Percentiles rank a stretch among this genome's conserved stretches.
Conservation (phyloP, 108 stramenopile species). For the Craspedostauros australis region DNA sequence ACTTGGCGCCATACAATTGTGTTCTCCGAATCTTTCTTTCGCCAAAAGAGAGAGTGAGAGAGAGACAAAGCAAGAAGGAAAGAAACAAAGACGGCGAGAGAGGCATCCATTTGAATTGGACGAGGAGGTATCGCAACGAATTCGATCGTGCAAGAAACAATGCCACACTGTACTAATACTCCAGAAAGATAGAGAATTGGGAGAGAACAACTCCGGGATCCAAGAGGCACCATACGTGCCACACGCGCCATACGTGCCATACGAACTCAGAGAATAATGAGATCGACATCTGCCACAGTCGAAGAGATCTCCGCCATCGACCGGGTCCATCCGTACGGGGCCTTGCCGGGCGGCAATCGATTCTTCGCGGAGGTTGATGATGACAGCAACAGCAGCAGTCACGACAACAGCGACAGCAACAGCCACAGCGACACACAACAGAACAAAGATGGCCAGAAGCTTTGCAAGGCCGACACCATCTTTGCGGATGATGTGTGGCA, state of each 20-base stretch:
- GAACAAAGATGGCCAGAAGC: slow-evolving; percentile 15
- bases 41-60: slow-evolving; percentile 2
- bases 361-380: slow-evolving; percentile 36
- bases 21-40: too few relatives aligned
- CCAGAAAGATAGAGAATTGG: neutral
- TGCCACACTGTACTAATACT: neutral
- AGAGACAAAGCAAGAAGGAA: neutral
- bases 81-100: neutral
- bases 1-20: too few relatives aligned
- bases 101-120: neutral
- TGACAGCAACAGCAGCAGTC: neutral
- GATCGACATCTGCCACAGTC: slow-evolving; percentile 8
- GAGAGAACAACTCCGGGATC: neutral
- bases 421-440: slow-evolving; percentile 12
- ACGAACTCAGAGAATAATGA: neutral
- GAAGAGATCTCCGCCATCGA: slow-evolving; percentile 18
- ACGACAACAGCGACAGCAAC: neutral
- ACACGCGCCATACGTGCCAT: neutral
- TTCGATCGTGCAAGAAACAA: neutral
- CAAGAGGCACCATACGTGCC: neutral
- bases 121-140: neutral
- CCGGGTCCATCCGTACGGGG: slow-evolving; percentile 66
- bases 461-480: slow-evolving; percentile 13
- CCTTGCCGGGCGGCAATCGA: slow-evolving; percentile 67
- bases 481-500: slow-evolving; percentile 53